Conservation (phyloP, 768 basidiomycete species). For the Favolaschia claudopus region DNA sequence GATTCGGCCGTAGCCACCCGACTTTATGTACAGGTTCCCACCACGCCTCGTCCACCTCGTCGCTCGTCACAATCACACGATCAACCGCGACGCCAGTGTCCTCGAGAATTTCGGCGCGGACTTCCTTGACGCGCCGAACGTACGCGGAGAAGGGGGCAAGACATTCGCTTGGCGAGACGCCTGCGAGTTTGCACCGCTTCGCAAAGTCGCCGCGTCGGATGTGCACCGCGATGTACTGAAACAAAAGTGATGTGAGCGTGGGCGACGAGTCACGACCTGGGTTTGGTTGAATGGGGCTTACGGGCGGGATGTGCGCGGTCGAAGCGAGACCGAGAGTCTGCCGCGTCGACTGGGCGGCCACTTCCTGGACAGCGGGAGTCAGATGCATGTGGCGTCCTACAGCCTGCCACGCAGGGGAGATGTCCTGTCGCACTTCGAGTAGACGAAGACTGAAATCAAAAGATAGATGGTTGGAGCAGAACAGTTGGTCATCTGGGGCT, state of each 20-base stretch:
- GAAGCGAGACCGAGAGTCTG: neutral
- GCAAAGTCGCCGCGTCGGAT: constrained; percentile 41
- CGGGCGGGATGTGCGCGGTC: neutral
- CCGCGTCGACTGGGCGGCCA: neutral
- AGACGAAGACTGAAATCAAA: constrained; percentile 14
- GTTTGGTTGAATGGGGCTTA: too few relatives aligned
- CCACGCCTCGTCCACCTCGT: constrained; percentile 42
- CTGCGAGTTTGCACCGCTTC: constrained; percentile 30
- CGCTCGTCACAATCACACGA: constrained; percentile 45
- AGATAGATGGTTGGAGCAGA: constrained; percentile 30
- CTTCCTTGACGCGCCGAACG: constrained; percentile 35
- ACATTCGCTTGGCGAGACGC: constrained; percentile 32
- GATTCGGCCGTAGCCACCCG: too few relatives aligned
- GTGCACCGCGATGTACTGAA: constrained; percentile 43
- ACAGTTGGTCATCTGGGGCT: constrained; percentile 30
- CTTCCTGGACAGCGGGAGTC: constrained; percentile 15
- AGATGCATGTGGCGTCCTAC: constrained; percentile 34
- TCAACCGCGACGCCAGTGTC: constrained; percentile 28
- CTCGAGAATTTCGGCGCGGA: constrained; percentile 32
- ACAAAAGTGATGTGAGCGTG: neutral
- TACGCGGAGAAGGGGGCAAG: constrained; percentile 35
- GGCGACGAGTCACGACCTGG: neutral
- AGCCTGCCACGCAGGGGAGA: constrained; percentile 38
- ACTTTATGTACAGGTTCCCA: too few relatives aligned
- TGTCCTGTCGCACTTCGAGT: constrained; percentile 19